Evolutionary conservation across 441 rosid genomes (phyloP).

Genomic region (Syzygium syzygioides): DNA sequence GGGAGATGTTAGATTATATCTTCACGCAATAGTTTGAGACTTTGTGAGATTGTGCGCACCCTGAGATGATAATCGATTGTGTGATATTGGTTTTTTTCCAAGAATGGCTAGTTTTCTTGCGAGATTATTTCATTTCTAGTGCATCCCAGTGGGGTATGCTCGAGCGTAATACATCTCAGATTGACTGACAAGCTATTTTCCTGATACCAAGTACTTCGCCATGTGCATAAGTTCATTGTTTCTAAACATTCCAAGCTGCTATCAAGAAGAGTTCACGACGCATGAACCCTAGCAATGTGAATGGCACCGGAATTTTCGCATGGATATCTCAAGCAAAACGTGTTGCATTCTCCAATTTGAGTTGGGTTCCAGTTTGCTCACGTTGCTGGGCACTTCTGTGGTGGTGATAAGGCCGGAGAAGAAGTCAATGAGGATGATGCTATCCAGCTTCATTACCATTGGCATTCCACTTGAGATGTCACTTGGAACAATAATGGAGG

Average conservation of each 20-base stretch:
- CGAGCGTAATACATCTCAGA: no score
- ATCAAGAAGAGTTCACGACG: no score
- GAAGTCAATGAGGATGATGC: slow-evolving; percentile 10
- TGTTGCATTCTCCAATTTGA: background rate
- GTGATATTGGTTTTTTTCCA: background rate
- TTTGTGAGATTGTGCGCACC: background rate
- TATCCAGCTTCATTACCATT: slow-evolving; percentile 24
- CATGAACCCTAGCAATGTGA: no score
- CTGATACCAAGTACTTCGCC: background rate
- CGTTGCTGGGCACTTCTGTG: background rate
- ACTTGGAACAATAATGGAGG: background rate
- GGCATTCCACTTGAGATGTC: slow-evolving; percentile 6
- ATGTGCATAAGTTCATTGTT: background rate
- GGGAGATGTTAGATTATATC: background rate
- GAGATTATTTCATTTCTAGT: background rate
- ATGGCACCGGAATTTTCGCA: background rate
- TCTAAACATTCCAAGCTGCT: background rate
- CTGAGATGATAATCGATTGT: background rate
- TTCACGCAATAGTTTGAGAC: background rate
- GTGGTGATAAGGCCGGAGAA: background rate
- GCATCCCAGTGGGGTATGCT: background rate
- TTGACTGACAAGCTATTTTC: background rate
- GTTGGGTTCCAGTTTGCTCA: background rate
- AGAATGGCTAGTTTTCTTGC: background rate
- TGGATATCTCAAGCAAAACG: background rate